These are phyloP conservation scores for Colletotrichum tamarilloi DNA, from an alignment of 2,329 filamentous ascomycete species.

Conservation along the genomic window DNA sequence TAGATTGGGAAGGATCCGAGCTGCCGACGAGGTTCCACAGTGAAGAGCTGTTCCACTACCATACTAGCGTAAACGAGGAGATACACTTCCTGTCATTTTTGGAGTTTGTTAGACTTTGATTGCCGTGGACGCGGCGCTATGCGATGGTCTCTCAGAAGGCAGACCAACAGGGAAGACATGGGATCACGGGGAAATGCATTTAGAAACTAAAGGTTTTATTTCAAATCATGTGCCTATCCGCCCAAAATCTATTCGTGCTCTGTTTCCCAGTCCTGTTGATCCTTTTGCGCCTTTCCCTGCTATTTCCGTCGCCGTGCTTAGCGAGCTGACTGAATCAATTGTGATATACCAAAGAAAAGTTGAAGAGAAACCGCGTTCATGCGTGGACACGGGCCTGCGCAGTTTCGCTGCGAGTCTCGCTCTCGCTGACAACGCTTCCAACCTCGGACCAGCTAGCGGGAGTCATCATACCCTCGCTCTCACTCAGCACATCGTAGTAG, in stretches of 20 bases:
- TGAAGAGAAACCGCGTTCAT: constrained; percentile 31
- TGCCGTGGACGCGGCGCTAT: not conserved
- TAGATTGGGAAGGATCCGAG: constrained; percentile 24
- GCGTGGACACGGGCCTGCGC: constrained; percentile 46
- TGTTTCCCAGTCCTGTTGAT: constrained; percentile 30
- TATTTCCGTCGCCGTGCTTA: not conserved
- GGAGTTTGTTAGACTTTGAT: not conserved
- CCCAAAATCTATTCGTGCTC: constrained; percentile 20
- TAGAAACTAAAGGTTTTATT: not conserved
- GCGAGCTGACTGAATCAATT: not conserved
- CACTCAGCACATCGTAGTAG: constrained; percentile 68
- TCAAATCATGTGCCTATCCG: constrained; percentile 8
- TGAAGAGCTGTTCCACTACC: not conserved
- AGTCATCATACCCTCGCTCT: constrained; percentile 68
- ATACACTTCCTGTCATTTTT: not conserved
- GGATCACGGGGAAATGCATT: not conserved
- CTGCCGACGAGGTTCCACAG: constrained; percentile 17
- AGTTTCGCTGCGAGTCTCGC: constrained; percentile 44
- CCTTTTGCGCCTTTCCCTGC: constrained; percentile 25
- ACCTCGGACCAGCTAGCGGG: constrained; percentile 74
- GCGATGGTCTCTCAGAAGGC: not conserved
- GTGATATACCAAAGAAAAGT: constrained; percentile 2
- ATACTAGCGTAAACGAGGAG: no score
- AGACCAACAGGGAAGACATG: not conserved
- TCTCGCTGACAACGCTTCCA: constrained; percentile 71